Evolutionary conservation across 306 rosid genomes (phyloP).

Genomic region (Cicer chorassanicum): DNA sequence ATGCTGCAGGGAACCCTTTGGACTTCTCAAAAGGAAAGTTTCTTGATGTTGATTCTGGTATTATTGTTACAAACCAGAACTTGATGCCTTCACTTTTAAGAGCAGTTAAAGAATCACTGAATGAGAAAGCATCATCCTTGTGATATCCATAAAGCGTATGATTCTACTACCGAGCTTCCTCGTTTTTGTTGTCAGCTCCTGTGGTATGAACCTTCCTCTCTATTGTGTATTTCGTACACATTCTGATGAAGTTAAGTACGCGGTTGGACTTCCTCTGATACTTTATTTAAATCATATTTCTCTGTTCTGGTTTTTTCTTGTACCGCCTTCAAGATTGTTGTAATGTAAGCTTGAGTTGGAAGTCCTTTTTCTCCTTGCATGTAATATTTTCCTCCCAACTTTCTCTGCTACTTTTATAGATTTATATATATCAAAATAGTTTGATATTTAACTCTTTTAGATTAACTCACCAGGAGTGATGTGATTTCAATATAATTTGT

Average conservation of each 20-base stretch:
- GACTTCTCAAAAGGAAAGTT: slow-evolving; percentile 87
- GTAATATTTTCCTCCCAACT: neutral
- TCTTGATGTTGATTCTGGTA: slow-evolving; percentile 81
- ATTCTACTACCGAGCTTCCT: slow-evolving; percentile 22
- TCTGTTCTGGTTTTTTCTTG: slow-evolving; percentile 16
- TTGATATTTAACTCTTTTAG: neutral
- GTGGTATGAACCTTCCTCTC: slow-evolving; percentile 26
- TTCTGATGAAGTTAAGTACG: neutral
- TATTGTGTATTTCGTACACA: slow-evolving; percentile 14
- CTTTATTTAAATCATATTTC: neutral
- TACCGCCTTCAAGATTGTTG: slow-evolving; percentile 5
- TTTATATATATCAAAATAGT: neutral
- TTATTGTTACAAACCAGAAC: slow-evolving; percentile 82
- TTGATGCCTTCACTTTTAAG: slow-evolving; percentile 79
- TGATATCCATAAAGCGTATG: slow-evolving; percentile 45
- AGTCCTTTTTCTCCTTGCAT: neutral
- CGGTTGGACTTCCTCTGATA: neutral
- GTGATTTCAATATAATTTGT: neutral
- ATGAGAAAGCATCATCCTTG: slow-evolving; percentile 66
- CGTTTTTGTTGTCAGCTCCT: slow-evolving; percentile 24
- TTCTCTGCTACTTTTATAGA: neutral
- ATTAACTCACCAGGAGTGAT: slow-evolving; percentile 7
- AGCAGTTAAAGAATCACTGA: slow-evolving; percentile 83
- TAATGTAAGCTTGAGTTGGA: slow-evolving; percentile 25
- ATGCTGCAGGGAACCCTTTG: slow-evolving; percentile 86